A percentile compares a stretch with the other conserved stretches of the same genome.
These are phyloP conservation scores for Pseudogymnoascus sp. DNA, from an alignment of 2,329 filamentous ascomycete species.

Conservation along the genomic window DNA sequence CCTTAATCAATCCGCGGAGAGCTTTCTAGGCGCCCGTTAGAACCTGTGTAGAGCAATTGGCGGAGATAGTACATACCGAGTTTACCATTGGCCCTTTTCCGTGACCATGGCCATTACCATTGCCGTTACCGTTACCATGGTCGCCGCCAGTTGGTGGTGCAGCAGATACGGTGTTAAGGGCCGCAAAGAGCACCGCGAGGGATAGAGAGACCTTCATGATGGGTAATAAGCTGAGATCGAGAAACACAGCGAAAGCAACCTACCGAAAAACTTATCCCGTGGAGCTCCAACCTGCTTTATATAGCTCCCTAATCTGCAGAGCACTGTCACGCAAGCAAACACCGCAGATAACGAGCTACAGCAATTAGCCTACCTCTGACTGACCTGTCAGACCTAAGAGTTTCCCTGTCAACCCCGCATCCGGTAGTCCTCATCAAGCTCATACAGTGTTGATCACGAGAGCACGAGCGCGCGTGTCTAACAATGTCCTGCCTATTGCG, in stretches of 20 bases:
- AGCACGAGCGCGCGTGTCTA: background rate
- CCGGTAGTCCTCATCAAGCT: background rate
- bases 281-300: background rate
- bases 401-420: background rate
- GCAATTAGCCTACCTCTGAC: background rate
- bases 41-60: background rate
- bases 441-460: background rate
- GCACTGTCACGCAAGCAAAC: background rate
- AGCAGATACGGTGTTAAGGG: background rate
- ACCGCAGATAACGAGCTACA: background rate
- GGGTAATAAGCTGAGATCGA: background rate
- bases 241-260: background rate
- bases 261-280: background rate
- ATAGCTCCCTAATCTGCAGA: background rate
- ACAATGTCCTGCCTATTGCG: slow-evolving; percentile 1
- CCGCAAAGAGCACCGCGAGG: background rate
- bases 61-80: background rate
- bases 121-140: background rate
- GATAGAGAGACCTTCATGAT: slow-evolving; percentile 8
- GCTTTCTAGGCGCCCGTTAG: background rate
- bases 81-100: slow-evolving; percentile 1
- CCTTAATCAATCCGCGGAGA: background rate
- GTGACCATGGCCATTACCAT: background rate
- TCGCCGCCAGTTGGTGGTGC: background rate
- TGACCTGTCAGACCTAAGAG: background rate